A percentile compares a stretch with the other conserved stretches of the same genome.
phyloP scores from a whole-genome alignment of 805 yeast species.

The Saturnispora diversa region DNA sequence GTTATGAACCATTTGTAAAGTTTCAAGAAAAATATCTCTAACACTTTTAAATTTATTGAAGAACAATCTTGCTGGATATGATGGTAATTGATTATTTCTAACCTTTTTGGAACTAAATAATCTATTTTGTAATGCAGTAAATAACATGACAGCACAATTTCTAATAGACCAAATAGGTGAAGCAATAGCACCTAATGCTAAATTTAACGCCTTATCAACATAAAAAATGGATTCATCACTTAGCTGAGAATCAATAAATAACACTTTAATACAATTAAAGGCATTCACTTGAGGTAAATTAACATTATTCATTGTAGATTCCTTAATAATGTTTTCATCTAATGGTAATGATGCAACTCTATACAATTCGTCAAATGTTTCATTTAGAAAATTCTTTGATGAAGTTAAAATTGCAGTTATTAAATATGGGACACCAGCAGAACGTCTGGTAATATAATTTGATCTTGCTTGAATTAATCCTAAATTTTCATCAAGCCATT shows the following conservation, averaged over 20 bases:
- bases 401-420: constrained; percentile 68
- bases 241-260: constrained; percentile 66
- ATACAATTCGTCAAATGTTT: constrained; percentile 45
- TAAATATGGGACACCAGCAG: constrained; percentile 85
- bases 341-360: constrained; percentile 48
- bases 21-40: constrained; percentile 38
- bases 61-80: constrained; percentile 46
- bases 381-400: constrained; percentile 34
- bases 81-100: constrained; percentile 25
- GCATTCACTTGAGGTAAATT: constrained; percentile 94
- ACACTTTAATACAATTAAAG: constrained; percentile 69
- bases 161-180: constrained; percentile 76
- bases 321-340: constrained; percentile 23
- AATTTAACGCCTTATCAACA: constrained; percentile 48
- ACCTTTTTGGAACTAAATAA: constrained; percentile 56
- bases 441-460: constrained; percentile 75
- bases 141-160: constrained; percentile 90
- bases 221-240: constrained; percentile 42
- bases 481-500: constrained; percentile 57
- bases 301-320: constrained; percentile 33
- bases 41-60: constrained; percentile 57
- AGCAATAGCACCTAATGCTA: constrained; percentile 56
- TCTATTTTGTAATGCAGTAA: constrained; percentile 73
- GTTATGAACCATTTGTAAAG: constrained; percentile 28
- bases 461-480: constrained; percentile 37